A percentile compares a stretch with the other conserved stretches of the same genome.
Evolutionary conservation across 371 early-diverging fungal species (phyloP).

Genomic region (Saksenaea oblongispora): DNA sequence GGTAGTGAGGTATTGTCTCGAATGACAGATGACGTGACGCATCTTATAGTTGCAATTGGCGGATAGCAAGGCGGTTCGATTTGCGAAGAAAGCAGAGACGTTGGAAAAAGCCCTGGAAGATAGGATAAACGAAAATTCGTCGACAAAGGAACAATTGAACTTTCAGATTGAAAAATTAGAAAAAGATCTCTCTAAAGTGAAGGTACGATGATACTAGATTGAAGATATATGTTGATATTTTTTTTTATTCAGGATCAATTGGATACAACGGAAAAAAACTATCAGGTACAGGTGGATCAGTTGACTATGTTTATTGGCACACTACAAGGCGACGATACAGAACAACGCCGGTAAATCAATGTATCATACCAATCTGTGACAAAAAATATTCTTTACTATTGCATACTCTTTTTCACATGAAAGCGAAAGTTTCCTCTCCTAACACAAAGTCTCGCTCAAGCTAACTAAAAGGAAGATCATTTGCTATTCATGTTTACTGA

Average conservation of each 20-base stretch:
- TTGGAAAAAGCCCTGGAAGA: slow-evolving; percentile 28
- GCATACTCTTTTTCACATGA: neutral
- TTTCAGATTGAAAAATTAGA: slow-evolving; percentile 31
- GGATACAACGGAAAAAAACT: slow-evolving; percentile 39
- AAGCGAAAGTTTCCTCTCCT: neutral
- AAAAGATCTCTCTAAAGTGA: slow-evolving; percentile 26
- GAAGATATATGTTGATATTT: neutral
- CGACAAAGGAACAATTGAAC: slow-evolving; percentile 23
- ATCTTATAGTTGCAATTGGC: slow-evolving; percentile 33
- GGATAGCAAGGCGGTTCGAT: slow-evolving; percentile 43
- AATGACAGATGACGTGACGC: neutral
- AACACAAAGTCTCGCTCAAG: too few species aligned
- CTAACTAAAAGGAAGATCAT: too few species aligned
- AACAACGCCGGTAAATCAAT: neutral
- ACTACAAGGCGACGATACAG: too few species aligned
- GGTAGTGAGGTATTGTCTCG: slow-evolving; percentile 8
- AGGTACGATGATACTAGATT: slow-evolving; percentile 14
- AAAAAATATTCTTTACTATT: neutral
- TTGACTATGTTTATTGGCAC: slow-evolving; percentile 40
- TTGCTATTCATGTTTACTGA: too few species aligned
- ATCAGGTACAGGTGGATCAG: slow-evolving; percentile 36
- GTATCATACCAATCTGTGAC: neutral
- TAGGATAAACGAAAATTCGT: slow-evolving; percentile 27
- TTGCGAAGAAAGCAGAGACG: slow-evolving; percentile 28
- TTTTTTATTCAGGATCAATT: slow-evolving; percentile 24